Percentiles rank a stretch among this genome's conserved stretches.
Conservation (phyloP, 345 rosid species). For the Anastatica hierochuntica region DNA sequence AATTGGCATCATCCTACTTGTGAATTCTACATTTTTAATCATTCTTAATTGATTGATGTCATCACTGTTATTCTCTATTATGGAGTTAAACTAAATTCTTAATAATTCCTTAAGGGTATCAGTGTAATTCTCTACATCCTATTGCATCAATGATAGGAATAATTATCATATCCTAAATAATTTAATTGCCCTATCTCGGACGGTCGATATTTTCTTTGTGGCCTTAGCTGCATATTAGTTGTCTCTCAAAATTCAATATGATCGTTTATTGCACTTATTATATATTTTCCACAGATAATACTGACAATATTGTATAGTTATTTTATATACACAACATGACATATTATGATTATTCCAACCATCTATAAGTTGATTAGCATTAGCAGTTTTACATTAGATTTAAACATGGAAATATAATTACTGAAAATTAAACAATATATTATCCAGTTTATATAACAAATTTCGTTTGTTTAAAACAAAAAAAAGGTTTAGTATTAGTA, state of each 20-base stretch:
- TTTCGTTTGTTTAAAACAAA: background rate
- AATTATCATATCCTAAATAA: background rate
- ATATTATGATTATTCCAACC: background rate
- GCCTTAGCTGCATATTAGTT: conserved; percentile 25
- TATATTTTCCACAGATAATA: background rate
- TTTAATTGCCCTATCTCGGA: background rate
- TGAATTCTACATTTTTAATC: background rate
- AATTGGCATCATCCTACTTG: too few species aligned
- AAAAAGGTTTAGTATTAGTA: background rate
- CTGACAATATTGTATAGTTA: too few species aligned
- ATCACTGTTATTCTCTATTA: background rate
- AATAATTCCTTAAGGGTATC: conserved; percentile 1
- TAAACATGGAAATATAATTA: too few species aligned
- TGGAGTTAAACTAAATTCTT: background rate
- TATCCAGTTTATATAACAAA: background rate
- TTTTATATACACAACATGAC: background rate
- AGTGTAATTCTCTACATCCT: background rate
- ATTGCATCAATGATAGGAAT: conserved; percentile 5
- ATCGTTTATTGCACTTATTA: background rate
- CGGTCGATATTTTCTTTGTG: background rate
- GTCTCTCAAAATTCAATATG: conserved; percentile 3
- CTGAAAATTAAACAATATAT: background rate
- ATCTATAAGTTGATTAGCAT: background rate
- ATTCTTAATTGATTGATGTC: conserved; percentile 1
- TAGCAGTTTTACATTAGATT: too few species aligned